Conservation (phyloP, 1,284 basidiomycete genomes). For the Cutaneotrichosporon sp. region DNA sequence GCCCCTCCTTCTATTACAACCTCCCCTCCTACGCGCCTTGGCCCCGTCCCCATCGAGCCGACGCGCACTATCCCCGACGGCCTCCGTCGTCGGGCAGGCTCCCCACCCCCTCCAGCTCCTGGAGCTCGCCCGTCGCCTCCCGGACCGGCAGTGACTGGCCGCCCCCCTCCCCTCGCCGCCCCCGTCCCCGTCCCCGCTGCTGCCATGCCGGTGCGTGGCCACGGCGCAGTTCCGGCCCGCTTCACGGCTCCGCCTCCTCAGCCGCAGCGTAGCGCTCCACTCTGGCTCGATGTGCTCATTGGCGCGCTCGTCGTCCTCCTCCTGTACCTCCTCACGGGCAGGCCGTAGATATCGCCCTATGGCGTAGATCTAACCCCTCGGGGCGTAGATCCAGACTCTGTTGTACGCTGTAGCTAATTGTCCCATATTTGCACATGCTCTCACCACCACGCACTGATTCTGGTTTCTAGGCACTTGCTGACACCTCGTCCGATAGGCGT, state of each 20-base stretch:
- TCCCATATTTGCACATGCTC: neutral
- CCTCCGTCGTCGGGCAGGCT: neutral
- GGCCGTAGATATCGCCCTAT: neutral
- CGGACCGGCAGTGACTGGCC: neutral
- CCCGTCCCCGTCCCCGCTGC: neutral
- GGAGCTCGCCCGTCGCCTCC: neutral
- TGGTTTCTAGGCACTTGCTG: too few relatives aligned
- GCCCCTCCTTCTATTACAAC: neutral
- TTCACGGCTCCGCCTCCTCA: neutral
- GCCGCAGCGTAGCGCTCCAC: neutral
- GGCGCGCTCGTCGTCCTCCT: constrained; percentile 46
- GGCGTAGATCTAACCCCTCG: too few relatives aligned
- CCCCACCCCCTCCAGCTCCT: neutral
- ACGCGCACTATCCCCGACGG: neutral
- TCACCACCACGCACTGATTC: too few relatives aligned
- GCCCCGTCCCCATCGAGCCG: neutral
- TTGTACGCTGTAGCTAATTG: neutral
- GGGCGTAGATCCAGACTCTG: neutral
- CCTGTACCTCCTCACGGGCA: constrained; percentile 17
- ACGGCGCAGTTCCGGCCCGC: constrained; percentile 2
- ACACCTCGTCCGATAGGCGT: too few relatives aligned
- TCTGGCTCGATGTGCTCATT: constrained; percentile 27
- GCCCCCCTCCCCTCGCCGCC: neutral
- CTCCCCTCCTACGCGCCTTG: neutral
- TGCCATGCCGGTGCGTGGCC: neutral